Base-by-base conservation (phyloP, 768 basidiomycete species). In the Suillus brevipes region DNA sequence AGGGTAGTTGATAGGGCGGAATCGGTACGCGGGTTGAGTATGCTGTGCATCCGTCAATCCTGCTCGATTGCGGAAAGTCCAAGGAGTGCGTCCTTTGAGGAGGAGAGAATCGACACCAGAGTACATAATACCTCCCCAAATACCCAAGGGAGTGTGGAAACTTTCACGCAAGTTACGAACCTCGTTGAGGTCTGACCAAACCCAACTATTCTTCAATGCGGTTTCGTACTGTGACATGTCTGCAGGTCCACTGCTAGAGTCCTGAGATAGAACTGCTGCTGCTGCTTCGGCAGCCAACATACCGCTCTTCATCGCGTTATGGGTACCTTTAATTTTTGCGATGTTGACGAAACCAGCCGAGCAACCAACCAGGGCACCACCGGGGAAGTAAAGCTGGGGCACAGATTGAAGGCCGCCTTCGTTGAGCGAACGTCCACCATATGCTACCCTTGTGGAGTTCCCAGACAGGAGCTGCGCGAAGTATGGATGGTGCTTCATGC, bases 271-370 rank as follows among this genome's bases (percentile, higher is more conserved):
- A 5, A 84, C 84, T 6, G 87, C 83, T 69, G 83, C 95, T 0
- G 93, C 93, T 0, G 92, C 84, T 75, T 99, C 96, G 1, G 94
- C 97, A 36, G 95, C 97, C 23, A 99, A 82, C 91, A 98, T 98
- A 36, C 97, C 97, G 43, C 91, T 94, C 83, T 99, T 96, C 97
- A 99, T 99, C 3, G 97, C 95, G 65, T 96, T 99, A 75, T 99
- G 97, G 0, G 96, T 97, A 16, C 97, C 97, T 74, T 99, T 99
- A 78, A 99, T 99, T 79, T 97, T 99, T 16, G 96, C 91, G 13
- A 97, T 85, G 78, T 99, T 99, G 66, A 99, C 85, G 75, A 99
- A 95, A 14, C 97, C 97, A 1, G 96, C 97, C 0, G 94, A 90
- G 78, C 96, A 98, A 0, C 97, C 97, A 45, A 99, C 87, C 34